Percentiles rank a stretch among this genome's conserved stretches.
Evolutionary conservation across 1,284 basidiomycete species (phyloP).

Genomic region (Leccinum angustisporum): DNA sequence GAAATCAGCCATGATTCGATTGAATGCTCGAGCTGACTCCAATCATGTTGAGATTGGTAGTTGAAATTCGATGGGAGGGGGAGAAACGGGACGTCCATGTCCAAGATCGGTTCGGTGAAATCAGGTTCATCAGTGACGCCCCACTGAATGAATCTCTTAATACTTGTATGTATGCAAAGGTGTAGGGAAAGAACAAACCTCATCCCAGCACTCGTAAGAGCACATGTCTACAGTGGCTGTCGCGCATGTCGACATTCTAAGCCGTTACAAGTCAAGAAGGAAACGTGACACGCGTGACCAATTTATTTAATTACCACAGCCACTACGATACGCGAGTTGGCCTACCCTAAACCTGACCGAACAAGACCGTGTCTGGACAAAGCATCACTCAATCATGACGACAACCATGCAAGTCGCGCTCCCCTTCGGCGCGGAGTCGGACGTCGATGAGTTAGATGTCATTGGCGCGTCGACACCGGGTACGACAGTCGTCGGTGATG

Average conservation of each 20-base stretch:
- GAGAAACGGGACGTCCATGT: background rate
- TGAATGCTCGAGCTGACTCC: background rate
- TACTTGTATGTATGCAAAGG: background rate
- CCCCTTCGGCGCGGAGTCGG: slow-evolving; percentile 15
- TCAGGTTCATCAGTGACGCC: background rate
- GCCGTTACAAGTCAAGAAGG: background rate
- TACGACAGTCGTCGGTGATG: slow-evolving; percentile 32
- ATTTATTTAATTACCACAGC: slow-evolving; percentile 5
- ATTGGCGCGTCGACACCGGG: slow-evolving; percentile 31
- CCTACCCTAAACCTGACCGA: slow-evolving; percentile 21
- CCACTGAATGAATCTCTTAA: background rate
- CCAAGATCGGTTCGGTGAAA: background rate
- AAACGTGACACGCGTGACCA: background rate
- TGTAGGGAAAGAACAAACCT: background rate
- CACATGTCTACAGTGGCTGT: background rate
- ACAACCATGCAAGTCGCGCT: slow-evolving; percentile 6
- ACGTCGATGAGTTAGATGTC: slow-evolving; percentile 32
- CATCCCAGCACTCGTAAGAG: background rate
- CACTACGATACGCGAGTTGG: slow-evolving; percentile 13
- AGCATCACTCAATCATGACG: background rate
- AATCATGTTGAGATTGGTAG: background rate
- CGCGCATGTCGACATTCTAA: background rate
- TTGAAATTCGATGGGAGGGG: background rate
- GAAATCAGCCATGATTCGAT: background rate
- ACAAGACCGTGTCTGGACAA: slow-evolving; percentile 3